These are phyloP conservation scores for Fusarium setosum DNA, from an alignment of 2,329 filamentous ascomycete species.

Conservation along the genomic window DNA sequence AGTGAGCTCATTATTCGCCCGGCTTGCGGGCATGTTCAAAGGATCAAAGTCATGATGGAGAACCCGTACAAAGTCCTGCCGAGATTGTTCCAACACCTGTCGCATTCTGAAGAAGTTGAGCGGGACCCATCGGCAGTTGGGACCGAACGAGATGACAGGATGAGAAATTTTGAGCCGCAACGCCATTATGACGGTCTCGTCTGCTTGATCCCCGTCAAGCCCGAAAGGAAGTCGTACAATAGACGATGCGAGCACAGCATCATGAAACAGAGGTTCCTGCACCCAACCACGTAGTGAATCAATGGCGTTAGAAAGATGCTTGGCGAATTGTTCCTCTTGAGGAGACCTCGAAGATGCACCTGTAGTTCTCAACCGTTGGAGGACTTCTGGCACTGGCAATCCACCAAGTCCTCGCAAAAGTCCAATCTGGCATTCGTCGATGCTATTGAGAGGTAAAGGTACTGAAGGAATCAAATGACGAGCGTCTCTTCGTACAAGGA, in stretches of 20 bases:
- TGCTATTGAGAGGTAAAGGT: conserved; percentile 60
- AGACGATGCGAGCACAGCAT: conserved; percentile 55
- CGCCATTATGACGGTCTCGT: conserved; percentile 53
- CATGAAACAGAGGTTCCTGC: conserved; percentile 56
- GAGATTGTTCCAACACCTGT: conserved; percentile 70
- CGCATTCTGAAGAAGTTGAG: conserved; percentile 73
- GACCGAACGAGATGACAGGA: conserved; percentile 61
- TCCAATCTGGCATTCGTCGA: conserved; percentile 66
- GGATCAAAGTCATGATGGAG: conserved; percentile 69
- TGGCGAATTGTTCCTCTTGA: conserved; percentile 56
- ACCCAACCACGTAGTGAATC: conserved; percentile 53
- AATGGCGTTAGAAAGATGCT: conserved; percentile 56
- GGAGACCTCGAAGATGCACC: conserved; percentile 47
- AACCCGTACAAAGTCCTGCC: conserved; percentile 67
- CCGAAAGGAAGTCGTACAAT: conserved; percentile 55
- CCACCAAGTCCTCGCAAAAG: conserved; percentile 63
- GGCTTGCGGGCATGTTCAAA: neutral
- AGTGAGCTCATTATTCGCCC: conserved; percentile 17
- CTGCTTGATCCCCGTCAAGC: conserved; percentile 12
- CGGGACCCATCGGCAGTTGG: conserved; percentile 67
- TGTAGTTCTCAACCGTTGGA: conserved; percentile 47
- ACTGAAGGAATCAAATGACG: conserved; percentile 70
- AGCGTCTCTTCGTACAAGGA: conserved; percentile 68
- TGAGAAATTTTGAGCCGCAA: conserved; percentile 73
- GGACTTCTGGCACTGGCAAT: conserved; percentile 47